These are phyloP conservation scores for Backusella luteola DNA, from an alignment of 192 early-diverging fungal genomes.

Conservation along the genomic window DNA sequence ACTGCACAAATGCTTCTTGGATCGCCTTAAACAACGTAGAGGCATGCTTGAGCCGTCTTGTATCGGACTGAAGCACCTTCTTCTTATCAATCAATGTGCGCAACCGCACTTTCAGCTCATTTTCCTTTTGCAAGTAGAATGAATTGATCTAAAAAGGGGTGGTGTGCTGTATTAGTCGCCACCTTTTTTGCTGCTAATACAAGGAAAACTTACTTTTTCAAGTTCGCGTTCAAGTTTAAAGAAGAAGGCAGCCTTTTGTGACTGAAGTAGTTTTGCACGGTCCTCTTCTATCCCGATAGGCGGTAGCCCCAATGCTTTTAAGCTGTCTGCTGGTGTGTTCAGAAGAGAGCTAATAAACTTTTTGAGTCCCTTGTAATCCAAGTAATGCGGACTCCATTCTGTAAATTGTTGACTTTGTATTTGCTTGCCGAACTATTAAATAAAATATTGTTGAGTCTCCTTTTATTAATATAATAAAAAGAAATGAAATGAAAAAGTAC, in stretches of 20 bases:
- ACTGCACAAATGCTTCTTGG: constrained; percentile 87
- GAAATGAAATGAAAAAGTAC: neutral
- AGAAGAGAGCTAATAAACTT: constrained; percentile 87
- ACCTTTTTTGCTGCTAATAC: neutral
- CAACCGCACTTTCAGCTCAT: constrained; percentile 87
- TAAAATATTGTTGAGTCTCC: neutral
- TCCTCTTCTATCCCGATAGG: constrained; percentile 49
- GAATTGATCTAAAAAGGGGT: constrained; percentile 69
- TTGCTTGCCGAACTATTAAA: constrained; percentile 92
- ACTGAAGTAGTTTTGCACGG: constrained; percentile 60
- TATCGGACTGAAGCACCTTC: constrained; percentile 53
- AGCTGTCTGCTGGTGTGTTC: constrained; percentile 33
- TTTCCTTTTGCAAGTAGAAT: constrained; percentile 97
- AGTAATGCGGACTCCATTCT: constrained; percentile 93
- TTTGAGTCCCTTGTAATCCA: constrained; percentile 98
- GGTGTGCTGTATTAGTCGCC: no score
- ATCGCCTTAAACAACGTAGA: constrained; percentile 69
- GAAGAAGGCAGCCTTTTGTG: constrained; percentile 95
- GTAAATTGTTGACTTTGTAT: constrained; percentile 88
- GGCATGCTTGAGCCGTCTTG: constrained; percentile 39
- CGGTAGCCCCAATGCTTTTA: constrained; percentile 31
- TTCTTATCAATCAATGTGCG: constrained; percentile 82
- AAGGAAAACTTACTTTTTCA: constrained; percentile 71
- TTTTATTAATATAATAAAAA: neutral
- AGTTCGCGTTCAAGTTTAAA: constrained; percentile 97